A percentile compares a stretch with the other conserved stretches of the same genome.
Conservation (phyloP, 2,329 filamentous ascomycete genomes). For the Botrytis elliptica region DNA sequence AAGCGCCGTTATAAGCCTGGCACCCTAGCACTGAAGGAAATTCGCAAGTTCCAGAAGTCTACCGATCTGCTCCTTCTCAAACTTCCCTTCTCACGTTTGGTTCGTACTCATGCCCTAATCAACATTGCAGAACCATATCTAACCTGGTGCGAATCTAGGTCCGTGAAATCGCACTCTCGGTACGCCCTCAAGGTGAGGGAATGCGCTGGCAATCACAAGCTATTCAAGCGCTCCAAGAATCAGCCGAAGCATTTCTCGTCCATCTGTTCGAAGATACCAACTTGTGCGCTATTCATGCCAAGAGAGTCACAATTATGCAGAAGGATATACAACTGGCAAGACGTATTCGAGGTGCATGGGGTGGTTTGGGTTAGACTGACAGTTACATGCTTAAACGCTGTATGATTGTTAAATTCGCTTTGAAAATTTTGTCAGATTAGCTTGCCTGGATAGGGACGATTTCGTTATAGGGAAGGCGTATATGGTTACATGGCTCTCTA, state of each 20-base stretch:
- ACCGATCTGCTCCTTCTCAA: constrained; percentile 84
- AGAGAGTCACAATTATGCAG: constrained; percentile 95
- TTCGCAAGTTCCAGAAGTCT: constrained; percentile 83
- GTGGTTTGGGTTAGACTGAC: constrained; percentile 54
- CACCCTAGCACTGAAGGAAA: constrained; percentile 86
- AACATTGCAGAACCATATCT: not conserved
- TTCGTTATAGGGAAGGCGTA: constrained; percentile 2
- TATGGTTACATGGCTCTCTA: constrained; percentile 3
- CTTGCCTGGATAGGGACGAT: not conserved
- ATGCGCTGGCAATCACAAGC: constrained; percentile 96
- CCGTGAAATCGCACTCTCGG: constrained; percentile 69
- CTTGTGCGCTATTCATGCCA: constrained; percentile 93
- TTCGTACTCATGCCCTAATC: constrained; percentile 37
- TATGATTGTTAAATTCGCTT: constrained; percentile 8
- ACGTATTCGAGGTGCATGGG: constrained; percentile 76
- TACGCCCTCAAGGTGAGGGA: constrained; percentile 62
- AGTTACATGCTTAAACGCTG: not conserved
- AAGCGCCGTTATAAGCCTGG: constrained; percentile 71
- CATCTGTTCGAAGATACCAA: constrained; percentile 97
- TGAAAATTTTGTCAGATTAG: not conserved
- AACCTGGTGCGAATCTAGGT: constrained; percentile 44
- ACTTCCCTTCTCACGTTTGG: constrained; percentile 76
- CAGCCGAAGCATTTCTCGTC: constrained; percentile 92
- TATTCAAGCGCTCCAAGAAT: constrained; percentile 89
- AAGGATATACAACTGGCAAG: constrained; percentile 95